Percentiles rank a stretch among this genome's conserved stretches.
Evolutionary conservation across 805 yeast genomes (phyloP).

Genomic region (Monosporozyma aquatica): DNA sequence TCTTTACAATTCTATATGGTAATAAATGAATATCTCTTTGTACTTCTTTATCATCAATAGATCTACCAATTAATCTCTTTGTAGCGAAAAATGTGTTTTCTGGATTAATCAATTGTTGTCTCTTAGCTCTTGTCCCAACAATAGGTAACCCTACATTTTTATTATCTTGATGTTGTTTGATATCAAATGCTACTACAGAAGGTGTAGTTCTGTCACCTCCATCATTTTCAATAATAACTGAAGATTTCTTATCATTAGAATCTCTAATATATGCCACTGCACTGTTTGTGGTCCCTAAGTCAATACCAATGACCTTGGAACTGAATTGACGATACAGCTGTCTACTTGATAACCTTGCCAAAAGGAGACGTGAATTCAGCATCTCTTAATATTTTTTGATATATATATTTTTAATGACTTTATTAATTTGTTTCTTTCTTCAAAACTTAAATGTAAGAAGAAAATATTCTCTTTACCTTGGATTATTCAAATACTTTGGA

Average conservation of each 20-base stretch:
- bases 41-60: slow-evolving; percentile 58
- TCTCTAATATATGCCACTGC: slow-evolving; percentile 54
- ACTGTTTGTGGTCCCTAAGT: slow-evolving; percentile 78
- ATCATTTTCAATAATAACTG: slow-evolving; percentile 63
- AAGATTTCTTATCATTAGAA: slow-evolving; percentile 46
- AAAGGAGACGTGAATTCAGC: not conserved
- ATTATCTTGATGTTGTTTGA: slow-evolving; percentile 10
- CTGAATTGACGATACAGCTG: not conserved
- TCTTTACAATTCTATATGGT: slow-evolving; percentile 51
- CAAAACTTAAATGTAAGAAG: no score
- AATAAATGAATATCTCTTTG: slow-evolving; percentile 55
- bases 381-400: not conserved
- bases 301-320: slow-evolving; percentile 59
- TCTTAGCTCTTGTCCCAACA: slow-evolving; percentile 64
- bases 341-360: not conserved
- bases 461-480: no score
- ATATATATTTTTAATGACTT: not conserved
- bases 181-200: slow-evolving; percentile 60
- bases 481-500: no score
- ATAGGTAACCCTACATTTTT: slow-evolving; percentile 24
- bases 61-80: slow-evolving; percentile 70
- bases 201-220: slow-evolving; percentile 74
- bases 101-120: slow-evolving; percentile 70
- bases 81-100: slow-evolving; percentile 76
- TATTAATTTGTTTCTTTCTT: not conserved